Evolutionary conservation across 1,284 basidiomycete genomes (phyloP), one percentile per base, ranked within the genome.

Genomic region (Tremellales sp.): DNA sequence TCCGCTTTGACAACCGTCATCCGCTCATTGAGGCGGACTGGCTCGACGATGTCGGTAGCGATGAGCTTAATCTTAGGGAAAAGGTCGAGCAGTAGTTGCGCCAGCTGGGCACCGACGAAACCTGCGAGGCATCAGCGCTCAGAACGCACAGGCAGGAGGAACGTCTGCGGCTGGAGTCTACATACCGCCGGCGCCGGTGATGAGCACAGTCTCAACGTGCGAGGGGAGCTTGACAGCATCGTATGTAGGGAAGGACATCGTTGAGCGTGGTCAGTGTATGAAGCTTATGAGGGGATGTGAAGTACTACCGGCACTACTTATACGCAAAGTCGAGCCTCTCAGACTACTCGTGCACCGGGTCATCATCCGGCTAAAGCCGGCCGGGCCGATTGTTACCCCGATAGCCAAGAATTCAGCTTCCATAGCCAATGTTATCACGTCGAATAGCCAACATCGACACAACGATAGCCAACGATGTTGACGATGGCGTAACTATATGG

Each of bases 181-280:
- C 69, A 37, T 48, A 72, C 81, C 81, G 24, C 76, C 78, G 25
- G 81, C 81, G 33, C 82, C 82, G 46, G 82, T 82, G 46, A 84
- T 77, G 24, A 83, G 76, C 40, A 83, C 60, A 3, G 73, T 74
- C 59, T 72, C 59, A 59, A 74, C 62, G 52, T 70, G 66, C 8
- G 55, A 41, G 11, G 74, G 74, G n/a, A 75, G 62, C 54, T 68
- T 66, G 48, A 72, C 56, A 8, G 67, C 62, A 44, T 71, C 67
- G 54, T 70, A 70, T 13, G 65, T 67, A 17, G 62, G 64, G 5
- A 36, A 13, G 15, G 33, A 36, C 33, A 36, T 36, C 29, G 8
- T 31, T 8, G 29, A 31, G 8, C 15, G 29, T 8, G 29, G 8
- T 8, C 15, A 31, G 8, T 31, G 29, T 31, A 8, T 8, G 29